phyloP scores from a whole-genome alignment of 768 basidiomycete genomes.

The Leccinum broughii region DNA sequence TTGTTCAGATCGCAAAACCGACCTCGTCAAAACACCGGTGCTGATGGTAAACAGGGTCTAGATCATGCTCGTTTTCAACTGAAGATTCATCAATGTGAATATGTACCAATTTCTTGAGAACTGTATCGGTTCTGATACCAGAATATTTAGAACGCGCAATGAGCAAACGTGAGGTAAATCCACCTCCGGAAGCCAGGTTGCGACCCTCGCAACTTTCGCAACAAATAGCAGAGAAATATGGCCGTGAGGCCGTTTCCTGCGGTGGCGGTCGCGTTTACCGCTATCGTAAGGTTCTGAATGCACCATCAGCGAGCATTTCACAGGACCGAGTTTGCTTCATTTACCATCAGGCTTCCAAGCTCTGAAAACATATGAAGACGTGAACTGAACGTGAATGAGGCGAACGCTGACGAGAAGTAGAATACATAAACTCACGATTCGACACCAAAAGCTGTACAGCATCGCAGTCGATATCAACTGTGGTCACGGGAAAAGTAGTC shows the following conservation, averaged over 20 bases:
- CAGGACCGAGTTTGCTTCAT: not conserved
- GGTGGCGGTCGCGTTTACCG: conserved; percentile 52
- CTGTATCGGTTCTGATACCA: conserved; percentile 41
- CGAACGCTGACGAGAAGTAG: not conserved
- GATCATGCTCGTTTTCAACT: not conserved
- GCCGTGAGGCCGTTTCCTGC: conserved; percentile 53
- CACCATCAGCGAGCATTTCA: not conserved
- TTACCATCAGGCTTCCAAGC: conserved; percentile 45
- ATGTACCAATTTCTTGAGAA: conserved; percentile 47
- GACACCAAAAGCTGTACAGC: conserved; percentile 34
- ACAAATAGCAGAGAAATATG: conserved; percentile 42
- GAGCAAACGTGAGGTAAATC: not conserved
- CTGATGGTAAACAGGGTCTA: conserved; percentile 57
- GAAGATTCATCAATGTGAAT: not conserved
- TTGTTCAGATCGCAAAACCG: conserved; percentile 1
- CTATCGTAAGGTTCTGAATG: conserved; percentile 41
- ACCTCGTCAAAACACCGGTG: conserved; percentile 36
- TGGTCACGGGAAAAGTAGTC: not conserved
- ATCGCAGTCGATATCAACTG: conserved; percentile 4
- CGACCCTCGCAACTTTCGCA: conserved; percentile 36
- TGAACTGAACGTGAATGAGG: conserved; percentile 37
- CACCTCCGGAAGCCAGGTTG: conserved; percentile 53
- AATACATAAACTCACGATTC: conserved; percentile 33
- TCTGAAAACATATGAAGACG: conserved; percentile 41
- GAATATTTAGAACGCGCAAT: not conserved